Base-by-base conservation (phyloP, 768 basidiomycete genomes). In the Leucocoprinus birnbaumii region DNA sequence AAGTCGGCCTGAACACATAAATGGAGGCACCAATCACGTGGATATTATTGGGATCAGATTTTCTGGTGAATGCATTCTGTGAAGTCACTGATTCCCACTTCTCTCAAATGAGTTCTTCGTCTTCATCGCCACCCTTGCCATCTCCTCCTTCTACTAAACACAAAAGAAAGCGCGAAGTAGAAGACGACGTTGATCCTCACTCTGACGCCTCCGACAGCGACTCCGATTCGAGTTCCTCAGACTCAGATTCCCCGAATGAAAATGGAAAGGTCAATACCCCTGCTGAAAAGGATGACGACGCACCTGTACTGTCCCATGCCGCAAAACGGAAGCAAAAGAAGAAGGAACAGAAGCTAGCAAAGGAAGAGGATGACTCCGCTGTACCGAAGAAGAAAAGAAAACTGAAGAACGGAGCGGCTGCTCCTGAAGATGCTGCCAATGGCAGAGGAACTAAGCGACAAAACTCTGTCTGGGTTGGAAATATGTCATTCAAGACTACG, bases 381-480 rank as follows among this genome's bases (percentile, higher is more conserved):
- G 49, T 25, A 16, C 44, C 69, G 13, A 57, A 61, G 47, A 82
- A 82, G 68, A 84, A 77, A 61, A 74, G 71, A 58, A 80, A 82
- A 61, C 69, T 78, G 26, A 66, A 71, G 51, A 70, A 75, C 53
- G 73, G 73, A 2, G 67, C n/a, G n/a, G n/a, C 66, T 21, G 66
- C 68, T 1, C 61, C 62, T 22, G 64, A 53, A 60, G 61, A 63
- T 24, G 53, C 61, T n/a, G 61, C 61, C 64, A 60, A 53, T 61
- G 58, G 64, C 45, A 65, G 67, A 13, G 40, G 13, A 34, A 16
- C 26, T 21, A 86, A 85, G 68, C 83, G 88, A 22, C 84, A 91
- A 68, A 85, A 95, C 66, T 95, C 92, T 3, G 78, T 98, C 45
- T 98, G 96, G 96, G 89, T 98, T 26, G 96, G 96, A 40, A 98